Percentiles rank a stretch among this genome's conserved stretches.
Evolutionary conservation across 1,284 basidiomycete species (phyloP).

Genomic region (Athelia sp.): DNA sequence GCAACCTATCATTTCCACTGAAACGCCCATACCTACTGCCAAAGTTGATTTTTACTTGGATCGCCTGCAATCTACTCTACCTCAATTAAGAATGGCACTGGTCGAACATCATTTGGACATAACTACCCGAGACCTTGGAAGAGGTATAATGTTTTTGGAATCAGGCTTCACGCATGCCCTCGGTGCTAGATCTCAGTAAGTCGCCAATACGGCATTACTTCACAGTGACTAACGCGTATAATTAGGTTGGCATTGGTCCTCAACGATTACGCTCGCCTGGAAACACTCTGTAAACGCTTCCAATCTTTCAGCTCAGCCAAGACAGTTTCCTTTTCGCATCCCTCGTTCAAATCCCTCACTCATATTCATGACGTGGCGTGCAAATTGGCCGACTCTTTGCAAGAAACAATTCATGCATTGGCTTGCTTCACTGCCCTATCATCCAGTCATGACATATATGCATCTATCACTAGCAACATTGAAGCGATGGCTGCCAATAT

Average conservation of each 20-base stretch:
- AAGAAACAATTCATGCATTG: constrained; percentile 36
- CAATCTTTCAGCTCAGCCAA: constrained; percentile 1
- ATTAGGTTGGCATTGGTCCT: constrained; percentile 33
- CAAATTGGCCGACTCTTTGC: constrained; percentile 30
- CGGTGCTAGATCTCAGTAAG: constrained; percentile 42
- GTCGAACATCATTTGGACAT: constrained; percentile 79
- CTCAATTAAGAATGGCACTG: constrained; percentile 62
- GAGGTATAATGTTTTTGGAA: constrained; percentile 78
- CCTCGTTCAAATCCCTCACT: constrained; percentile 21
- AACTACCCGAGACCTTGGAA: constrained; percentile 78
- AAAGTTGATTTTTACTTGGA: constrained; percentile 69
- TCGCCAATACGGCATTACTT: constrained; percentile 6
- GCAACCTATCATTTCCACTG: constrained; percentile 40
- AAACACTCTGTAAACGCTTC: not conserved
- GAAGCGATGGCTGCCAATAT: constrained; percentile 16
- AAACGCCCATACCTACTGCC: constrained; percentile 18
- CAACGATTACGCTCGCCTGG: not conserved
- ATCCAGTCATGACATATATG: constrained; percentile 18
- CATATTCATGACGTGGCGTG: constrained; percentile 26
- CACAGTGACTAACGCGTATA: constrained; percentile 3
- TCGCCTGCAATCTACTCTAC: constrained; percentile 65
- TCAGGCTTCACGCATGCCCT: constrained; percentile 68
- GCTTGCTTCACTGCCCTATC: constrained; percentile 27
- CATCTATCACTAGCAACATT: constrained; percentile 24
- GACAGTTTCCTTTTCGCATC: constrained; percentile 17